Evolutionary conservation across 1,284 basidiomycete genomes (phyloP).

Genomic region (Mycena citricolor): DNA sequence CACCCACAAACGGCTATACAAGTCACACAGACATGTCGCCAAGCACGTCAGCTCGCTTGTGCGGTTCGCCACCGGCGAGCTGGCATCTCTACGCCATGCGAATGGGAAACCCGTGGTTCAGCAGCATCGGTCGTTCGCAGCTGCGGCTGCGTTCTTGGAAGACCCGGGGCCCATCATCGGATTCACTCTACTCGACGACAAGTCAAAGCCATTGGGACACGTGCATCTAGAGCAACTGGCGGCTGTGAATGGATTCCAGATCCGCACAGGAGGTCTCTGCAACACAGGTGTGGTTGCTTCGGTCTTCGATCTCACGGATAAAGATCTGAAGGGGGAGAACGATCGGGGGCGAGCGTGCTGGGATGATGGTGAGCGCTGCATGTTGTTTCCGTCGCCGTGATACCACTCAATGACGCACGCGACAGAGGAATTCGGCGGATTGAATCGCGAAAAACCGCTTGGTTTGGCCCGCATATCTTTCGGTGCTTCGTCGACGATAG

Average conservation of each 20-base stretch:
- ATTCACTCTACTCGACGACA: constrained; percentile 17
- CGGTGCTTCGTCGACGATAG: constrained; percentile 21
- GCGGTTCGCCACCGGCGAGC: constrained; percentile 16
- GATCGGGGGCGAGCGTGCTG: constrained; percentile 19
- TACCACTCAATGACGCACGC: too few species aligned
- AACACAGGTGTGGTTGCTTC: constrained; percentile 21
- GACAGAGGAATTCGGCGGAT: constrained; percentile 20
- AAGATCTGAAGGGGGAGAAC: constrained; percentile 18
- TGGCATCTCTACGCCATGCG: constrained; percentile 14
- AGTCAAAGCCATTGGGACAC: constrained; percentile 19
- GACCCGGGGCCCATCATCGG: constrained; percentile 20
- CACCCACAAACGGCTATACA: constrained; percentile 17
- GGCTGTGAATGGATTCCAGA: constrained; percentile 22
- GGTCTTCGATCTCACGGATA: constrained; percentile 14
- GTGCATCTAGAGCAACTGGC: constrained; percentile 21
- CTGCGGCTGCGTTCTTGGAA: constrained; percentile 6
- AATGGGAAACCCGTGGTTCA: constrained; percentile 20
- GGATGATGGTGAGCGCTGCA: constrained; percentile 15
- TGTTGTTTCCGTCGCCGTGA: background rate
- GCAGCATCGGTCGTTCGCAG: constrained; percentile 14
- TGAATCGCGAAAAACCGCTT: constrained; percentile 6
- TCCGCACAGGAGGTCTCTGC: constrained; percentile 21
- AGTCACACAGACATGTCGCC: constrained; percentile 19
- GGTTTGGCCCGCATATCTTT: constrained; percentile 23
- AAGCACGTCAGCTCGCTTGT: constrained; percentile 15